Evolutionary conservation across 805 yeast genomes (phyloP).

Genomic region (Pichia scutulata): DNA sequence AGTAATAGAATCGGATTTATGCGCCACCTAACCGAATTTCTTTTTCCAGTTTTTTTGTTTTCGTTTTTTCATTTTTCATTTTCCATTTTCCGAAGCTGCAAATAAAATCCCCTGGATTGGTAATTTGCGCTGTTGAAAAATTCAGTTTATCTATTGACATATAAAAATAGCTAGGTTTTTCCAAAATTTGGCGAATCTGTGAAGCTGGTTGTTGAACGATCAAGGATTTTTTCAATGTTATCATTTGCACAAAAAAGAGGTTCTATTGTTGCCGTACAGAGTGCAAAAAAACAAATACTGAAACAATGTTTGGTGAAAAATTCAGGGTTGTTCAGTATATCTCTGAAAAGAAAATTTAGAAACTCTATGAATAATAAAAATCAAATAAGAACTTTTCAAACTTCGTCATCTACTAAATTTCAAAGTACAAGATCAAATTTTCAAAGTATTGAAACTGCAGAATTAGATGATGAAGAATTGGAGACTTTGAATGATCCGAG

Average conservation of each 20-base stretch:
- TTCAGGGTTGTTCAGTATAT: not conserved
- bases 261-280: not conserved
- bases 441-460: conserved; percentile 20
- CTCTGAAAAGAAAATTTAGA: not conserved
- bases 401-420: not conserved
- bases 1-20: not conserved
- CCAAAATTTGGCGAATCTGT: too few species aligned
- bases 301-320: not conserved
- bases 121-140: not conserved
- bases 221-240: not conserved
- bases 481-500: conserved; percentile 52
- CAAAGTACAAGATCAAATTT: not conserved
- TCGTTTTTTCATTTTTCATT: too few species aligned
- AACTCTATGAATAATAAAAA: not conserved
- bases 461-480: conserved; percentile 36
- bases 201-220: too few species aligned
- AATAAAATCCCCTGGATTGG: not conserved
- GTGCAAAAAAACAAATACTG: not conserved
- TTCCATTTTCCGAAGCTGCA: not conserved
- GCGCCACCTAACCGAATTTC: not conserved
- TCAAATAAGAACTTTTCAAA: not conserved
- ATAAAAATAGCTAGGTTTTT: not conserved
- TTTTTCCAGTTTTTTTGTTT: too few species aligned
- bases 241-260: not conserved
- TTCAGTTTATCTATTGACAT: not conserved